Base-by-base conservation (phyloP, 2,329 filamentous ascomycete species). In the Biscogniauxia mediterranea region DNA sequence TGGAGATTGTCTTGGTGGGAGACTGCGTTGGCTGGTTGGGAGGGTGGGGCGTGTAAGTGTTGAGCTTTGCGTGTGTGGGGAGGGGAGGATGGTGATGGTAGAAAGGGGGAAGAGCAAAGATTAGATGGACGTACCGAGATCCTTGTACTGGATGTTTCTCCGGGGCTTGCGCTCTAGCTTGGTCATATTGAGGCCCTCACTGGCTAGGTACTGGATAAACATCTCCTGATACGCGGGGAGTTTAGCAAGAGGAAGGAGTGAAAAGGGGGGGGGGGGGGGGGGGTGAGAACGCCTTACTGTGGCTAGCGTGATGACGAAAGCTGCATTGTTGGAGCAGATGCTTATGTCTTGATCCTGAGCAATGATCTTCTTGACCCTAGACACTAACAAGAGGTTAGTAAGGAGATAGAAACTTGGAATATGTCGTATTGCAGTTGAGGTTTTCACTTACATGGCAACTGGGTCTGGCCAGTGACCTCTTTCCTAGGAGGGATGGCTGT, bases 351-450 rank as follows among this genome's bases (percentile, higher is more conserved):
- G 87, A 76, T 99, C 95, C 61, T 92, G 85, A 55, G 87, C 85
- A 63, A 99, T 92, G 74, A 99, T 97, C 79, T 96, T 97, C 79
- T 97, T 97, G 61, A 99, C 92, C 70, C 95, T 87, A 19, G 95
- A 91, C 59, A 98, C 95, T 98, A 65, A 20, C 38, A 26, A 19
- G 54, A 13, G 53, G 53, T 68, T 55, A 66, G 61, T 52, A 52
- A 42, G 20, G 50, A 32, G 20, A 52, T 53, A 26, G 6, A 51
- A 51, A 32, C 38, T 57, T 28, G 23, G 52, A 7, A 32, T 32
- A 54, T 50, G 32, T 9, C 2, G 32, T 23, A 52, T 13, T 38
- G 11, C 11, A n/a, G 9, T 32, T 7, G 13, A 51, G 56, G 23
- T 9, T 15, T 25, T 51, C 56, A 81, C 90, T 77, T 81, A 97